Conservation (phyloP, 371 early-diverging fungal genomes). For the Blakeslea trispora region DNA sequence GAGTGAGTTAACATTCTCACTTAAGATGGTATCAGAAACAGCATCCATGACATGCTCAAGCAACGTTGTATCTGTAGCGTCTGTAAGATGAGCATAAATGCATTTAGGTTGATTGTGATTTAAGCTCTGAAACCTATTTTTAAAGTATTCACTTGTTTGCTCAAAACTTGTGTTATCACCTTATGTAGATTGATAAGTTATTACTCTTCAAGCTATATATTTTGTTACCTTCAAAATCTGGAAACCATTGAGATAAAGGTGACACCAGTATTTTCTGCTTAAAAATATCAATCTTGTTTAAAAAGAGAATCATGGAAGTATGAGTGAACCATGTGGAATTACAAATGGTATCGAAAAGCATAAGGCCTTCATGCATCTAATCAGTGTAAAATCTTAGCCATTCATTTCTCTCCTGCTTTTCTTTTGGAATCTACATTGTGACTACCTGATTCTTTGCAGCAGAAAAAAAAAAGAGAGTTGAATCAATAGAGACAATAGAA, state of each 20-base stretch:
- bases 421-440: too few species aligned
- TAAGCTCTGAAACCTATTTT: constrained; percentile 39
- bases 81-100: constrained; percentile 61
- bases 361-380: constrained; percentile 94
- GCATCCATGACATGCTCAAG: constrained; percentile 62
- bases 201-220: not conserved
- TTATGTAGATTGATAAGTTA: not conserved
- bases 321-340: constrained; percentile 93
- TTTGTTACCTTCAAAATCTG: constrained; percentile 76
- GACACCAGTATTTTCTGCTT: constrained; percentile 79
- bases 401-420: too few species aligned
- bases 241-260: constrained; percentile 82
- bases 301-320: constrained; percentile 91
- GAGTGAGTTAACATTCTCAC: constrained; percentile 48
- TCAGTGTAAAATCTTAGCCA: too few species aligned
- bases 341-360: constrained; percentile 94
- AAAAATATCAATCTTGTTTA: constrained; percentile 97
- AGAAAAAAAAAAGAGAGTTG: too few species aligned
- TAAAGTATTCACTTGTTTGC: constrained; percentile 37
- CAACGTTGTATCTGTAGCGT: constrained; percentile 62
- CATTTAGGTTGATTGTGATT: constrained; percentile 50
- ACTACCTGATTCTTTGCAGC: constrained; percentile 4
- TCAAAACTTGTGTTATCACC: constrained; percentile 34
- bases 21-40: constrained; percentile 60
- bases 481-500: too few species aligned